phyloP scores from a whole-genome alignment of 2,329 filamentous ascomycete species.

The Fusarium sp. region DNA sequence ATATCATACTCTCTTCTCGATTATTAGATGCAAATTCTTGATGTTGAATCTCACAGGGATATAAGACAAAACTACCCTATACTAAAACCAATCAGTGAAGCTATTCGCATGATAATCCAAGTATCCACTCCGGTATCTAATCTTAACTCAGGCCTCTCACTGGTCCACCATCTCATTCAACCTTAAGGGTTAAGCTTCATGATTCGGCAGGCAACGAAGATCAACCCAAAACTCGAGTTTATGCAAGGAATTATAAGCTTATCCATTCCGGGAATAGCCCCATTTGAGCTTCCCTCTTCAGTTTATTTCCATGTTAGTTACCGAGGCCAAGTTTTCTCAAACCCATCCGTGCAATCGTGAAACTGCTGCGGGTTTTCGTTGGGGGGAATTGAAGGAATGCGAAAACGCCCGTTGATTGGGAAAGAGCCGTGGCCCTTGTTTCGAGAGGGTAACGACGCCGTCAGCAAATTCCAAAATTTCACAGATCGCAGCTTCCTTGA shows the following conservation, averaged over 20 bases:
- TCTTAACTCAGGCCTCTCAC: fast-evolving
- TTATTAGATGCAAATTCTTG: fast-evolving
- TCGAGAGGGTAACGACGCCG: not conserved
- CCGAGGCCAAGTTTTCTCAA: not conserved
- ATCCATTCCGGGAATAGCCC: not conserved
- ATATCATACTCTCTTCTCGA: not conserved
- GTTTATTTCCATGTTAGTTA: not conserved
- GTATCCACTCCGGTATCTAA: no score
- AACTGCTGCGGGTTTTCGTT: not conserved
- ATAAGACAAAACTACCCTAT: not conserved
- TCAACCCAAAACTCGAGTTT: not conserved
- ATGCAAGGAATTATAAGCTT: not conserved
- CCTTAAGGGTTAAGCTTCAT: not conserved
- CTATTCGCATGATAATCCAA: no score
- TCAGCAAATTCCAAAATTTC: not conserved
- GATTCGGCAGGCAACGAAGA: not conserved
- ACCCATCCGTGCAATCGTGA: not conserved
- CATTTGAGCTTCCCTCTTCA: not conserved
- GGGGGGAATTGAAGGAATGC: not conserved
- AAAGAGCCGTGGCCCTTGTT: not conserved
- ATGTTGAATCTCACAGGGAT: not conserved
- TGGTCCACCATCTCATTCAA: not conserved
- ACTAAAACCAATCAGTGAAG: not conserved
- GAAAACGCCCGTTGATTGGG: no score
- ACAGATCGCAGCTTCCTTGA: not conserved